Evolutionary conservation across 306 rosid species (phyloP), one percentile per base, ranked within the genome.

Genomic region (Hippophae gyantsensis): DNA sequence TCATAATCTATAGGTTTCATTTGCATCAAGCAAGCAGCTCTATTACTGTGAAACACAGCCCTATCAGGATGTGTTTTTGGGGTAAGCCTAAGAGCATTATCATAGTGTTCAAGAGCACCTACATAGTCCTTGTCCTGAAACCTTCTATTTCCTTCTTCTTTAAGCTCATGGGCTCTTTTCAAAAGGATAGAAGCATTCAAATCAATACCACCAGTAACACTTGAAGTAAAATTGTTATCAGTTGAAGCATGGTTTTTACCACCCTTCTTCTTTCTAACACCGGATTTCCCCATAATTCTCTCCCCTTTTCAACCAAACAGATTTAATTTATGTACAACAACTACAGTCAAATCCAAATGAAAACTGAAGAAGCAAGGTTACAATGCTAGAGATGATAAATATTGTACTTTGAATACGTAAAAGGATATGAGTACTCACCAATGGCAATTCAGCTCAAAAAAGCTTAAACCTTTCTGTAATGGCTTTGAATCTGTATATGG

Each of bases 11-110:
- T 77, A 3, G 97, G 99, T 79, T 86, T 93, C 95, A 84, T 86
- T 61, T 93, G 99, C 90, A 93, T 86, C 79, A 93, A 72, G 66
- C 99, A 93, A 9, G 97, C 95, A 0, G 97, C 99, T 58, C 82
- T 72, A 40, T 89, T 89, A 87, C 99, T 89, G 61, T 93, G 97
- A 48, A 93, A 93, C 46, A 89, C 82, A 0, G 97, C 97, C 60
- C 90, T 69, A 32, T 89, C 97, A 1, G 82, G 81, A 58, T 93
- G 94, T 42, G 65, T 72, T 72, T 89, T 93, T 7, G 99, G 97
- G 61, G 88, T 88, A 13, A 93, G 78, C 62, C 73, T 70, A 54
- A 93, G 85, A 10, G 94, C 97, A 79, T 51, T 89, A 43, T 93
- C 99, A 73, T 93, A 89, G 62, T 88, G 94, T 50, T 89, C 83